phyloP scores from a whole-genome alignment of 108 stramenopile genomes.

The Nannochloropsis granulata region DNA sequence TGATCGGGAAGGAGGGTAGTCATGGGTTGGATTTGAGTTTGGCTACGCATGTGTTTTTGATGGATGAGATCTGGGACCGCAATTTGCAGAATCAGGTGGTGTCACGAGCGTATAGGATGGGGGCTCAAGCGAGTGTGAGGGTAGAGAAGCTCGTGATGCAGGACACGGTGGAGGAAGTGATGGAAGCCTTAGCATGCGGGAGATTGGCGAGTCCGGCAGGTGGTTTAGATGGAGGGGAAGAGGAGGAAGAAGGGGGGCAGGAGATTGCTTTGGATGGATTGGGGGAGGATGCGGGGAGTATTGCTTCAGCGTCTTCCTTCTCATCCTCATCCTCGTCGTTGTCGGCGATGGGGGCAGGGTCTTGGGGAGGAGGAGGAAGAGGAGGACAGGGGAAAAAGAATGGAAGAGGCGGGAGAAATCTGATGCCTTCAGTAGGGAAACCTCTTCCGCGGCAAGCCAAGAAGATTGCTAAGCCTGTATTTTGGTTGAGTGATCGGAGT shows the following conservation, averaged over 20 bases:
- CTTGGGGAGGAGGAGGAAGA: background rate
- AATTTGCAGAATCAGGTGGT: constrained; percentile 62
- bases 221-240: background rate
- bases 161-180: constrained; percentile 63
- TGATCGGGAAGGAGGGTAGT: constrained; percentile 68
- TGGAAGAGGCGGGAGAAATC: no score
- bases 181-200: constrained; percentile 24
- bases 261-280: no score
- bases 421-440: no score
- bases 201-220: background rate
- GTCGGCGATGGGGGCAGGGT: background rate
- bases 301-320: no score
- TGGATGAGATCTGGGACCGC: constrained; percentile 65
- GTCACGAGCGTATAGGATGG: constrained; percentile 81
- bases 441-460: no score
- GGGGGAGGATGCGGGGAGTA: no score
- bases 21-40: constrained; percentile 84
- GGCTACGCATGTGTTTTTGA: constrained; percentile 77
- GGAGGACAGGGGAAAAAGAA: no score
- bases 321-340: background rate
- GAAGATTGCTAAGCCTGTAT: no score
- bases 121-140: constrained; percentile 55
- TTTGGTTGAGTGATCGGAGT: no score
- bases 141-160: constrained; percentile 70
- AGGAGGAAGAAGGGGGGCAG: background rate